Evolutionary conservation across 306 rosid species (phyloP).

Genomic region (Gillenia trifoliata): DNA sequence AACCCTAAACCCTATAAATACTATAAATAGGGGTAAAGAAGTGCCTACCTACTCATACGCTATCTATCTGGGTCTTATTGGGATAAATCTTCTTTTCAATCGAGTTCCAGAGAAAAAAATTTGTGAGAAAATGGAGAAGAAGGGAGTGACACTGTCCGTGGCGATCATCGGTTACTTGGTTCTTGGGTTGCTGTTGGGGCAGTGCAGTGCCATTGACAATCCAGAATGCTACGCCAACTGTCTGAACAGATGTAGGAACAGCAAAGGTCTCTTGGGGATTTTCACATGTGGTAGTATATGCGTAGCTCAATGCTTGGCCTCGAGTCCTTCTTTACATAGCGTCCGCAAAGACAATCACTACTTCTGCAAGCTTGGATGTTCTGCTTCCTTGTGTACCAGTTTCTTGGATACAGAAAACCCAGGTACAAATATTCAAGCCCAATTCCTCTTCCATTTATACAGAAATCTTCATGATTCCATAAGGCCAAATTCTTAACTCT

Average conservation of each 20-base stretch:
- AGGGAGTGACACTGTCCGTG: background rate
- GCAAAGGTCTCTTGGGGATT: background rate
- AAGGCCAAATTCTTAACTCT: too few species aligned
- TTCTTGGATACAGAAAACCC: slow-evolving; percentile 16
- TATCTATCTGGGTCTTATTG: background rate
- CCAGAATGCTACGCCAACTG: background rate
- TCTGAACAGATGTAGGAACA: background rate
- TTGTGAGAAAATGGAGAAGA: background rate
- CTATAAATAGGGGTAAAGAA: background rate
- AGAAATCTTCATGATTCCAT: too few species aligned
- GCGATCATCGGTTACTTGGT: background rate
- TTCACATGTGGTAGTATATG: background rate
- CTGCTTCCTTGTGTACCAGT: slow-evolving; percentile 30
- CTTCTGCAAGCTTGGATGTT: slow-evolving; percentile 42
- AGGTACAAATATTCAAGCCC: slow-evolving; percentile 11
- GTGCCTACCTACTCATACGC: background rate
- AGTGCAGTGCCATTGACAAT: background rate
- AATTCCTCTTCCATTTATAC: background rate
- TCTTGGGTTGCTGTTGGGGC: background rate
- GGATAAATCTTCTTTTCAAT: background rate
- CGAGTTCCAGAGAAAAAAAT: background rate
- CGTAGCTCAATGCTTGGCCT: background rate
- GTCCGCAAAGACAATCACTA: background rate
- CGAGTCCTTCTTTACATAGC: background rate
- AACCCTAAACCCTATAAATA: too few species aligned